phyloP scores from a whole-genome alignment of 73 alveolate species.

The Blepharisma stoltei region DNA sequence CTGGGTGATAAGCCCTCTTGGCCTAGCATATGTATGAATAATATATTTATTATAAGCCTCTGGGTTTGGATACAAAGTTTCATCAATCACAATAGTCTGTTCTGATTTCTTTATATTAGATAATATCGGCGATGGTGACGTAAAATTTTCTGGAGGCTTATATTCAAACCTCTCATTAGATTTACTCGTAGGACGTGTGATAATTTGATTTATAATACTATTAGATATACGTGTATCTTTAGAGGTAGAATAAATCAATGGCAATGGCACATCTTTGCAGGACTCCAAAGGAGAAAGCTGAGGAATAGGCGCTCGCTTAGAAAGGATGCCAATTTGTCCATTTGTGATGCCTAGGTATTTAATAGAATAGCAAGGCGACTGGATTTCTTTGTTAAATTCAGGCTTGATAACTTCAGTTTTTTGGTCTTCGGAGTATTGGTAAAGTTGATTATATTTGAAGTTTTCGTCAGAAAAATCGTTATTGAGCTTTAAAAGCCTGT shows the following conservation, averaged over 20 bases:
- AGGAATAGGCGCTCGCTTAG: slow-evolving; percentile 17
- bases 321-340: slow-evolving; percentile 30
- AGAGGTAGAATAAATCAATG: neutral
- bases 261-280: neutral
- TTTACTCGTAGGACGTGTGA: too few species aligned
- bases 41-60: neutral
- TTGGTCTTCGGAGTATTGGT: too few species aligned
- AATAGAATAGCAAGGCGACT: neutral
- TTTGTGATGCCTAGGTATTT: slow-evolving; percentile 30
- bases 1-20: slow-evolving; percentile 10
- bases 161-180: too few species aligned
- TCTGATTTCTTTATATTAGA: too few species aligned
- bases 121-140: too few species aligned
- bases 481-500: too few species aligned
- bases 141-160: too few species aligned
- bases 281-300: slow-evolving; percentile 5
- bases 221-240: neutral
- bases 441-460: too few species aligned
- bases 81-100: too few species aligned
- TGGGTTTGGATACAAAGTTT: neutral
- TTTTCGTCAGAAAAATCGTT: too few species aligned
- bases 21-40: slow-evolving; percentile 24
- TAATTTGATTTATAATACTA: neutral
- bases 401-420: too few species aligned
- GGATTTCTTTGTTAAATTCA: too few species aligned